Evolutionary conservation across 257 asterid genomes (phyloP).

Genomic region (Perilla frutescens): DNA sequence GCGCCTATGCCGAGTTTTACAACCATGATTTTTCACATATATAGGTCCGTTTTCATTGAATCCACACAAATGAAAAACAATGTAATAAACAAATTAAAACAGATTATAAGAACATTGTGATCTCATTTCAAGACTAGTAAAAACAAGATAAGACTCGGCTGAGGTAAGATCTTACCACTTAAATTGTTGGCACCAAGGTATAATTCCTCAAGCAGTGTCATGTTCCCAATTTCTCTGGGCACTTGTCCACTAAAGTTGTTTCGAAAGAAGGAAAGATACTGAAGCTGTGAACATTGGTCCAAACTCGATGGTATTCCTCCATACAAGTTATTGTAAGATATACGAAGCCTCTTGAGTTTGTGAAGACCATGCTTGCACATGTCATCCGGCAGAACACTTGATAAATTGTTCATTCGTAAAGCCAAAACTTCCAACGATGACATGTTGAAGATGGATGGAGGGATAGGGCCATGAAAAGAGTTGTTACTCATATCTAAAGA

Average conservation of each 20-base stretch:
- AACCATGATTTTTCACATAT: no score
- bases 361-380: neutral
- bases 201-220: neutral
- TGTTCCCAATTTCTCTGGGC: neutral
- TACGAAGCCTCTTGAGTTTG: conserved; percentile 1
- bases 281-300: conserved; percentile 19
- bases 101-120: no score
- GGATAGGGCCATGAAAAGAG: conserved; percentile 12
- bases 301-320: conserved; percentile 23
- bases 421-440: neutral
- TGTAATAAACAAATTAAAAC: no score
- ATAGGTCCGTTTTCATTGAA: no score
- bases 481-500: conserved; percentile 1
- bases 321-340: neutral
- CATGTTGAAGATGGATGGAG: conserved; percentile 18
- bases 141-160: no score
- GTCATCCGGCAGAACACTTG: neutral
- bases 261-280: neutral
- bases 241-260: conserved; percentile 11
- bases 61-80: no score
- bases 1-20: no score
- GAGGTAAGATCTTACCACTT: neutral
- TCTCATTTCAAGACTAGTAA: no score
- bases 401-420: neutral
- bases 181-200: neutral